Percentiles rank a stretch among this genome's conserved stretches.
phyloP scores from a whole-genome alignment of 495 filamentous ascomycete species.

The Podospora pseudopauciseta region DNA sequence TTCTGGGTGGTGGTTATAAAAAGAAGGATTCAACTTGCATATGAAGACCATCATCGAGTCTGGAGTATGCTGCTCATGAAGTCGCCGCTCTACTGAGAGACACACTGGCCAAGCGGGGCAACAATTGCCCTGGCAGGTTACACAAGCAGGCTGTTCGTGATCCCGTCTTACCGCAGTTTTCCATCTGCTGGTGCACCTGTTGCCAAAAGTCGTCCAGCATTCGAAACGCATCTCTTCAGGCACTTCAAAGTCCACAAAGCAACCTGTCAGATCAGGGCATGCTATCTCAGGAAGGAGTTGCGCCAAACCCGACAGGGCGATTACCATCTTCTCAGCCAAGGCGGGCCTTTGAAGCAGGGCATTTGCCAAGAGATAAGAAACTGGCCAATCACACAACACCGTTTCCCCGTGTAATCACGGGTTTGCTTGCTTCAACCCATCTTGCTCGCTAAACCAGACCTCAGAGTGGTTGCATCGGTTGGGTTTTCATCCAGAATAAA shows the following conservation, averaged over 20 bases:
- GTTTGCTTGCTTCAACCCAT: not conserved
- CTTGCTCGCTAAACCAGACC: not conserved
- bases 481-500: not conserved
- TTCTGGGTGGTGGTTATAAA: not conserved
- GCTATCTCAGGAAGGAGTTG: not conserved
- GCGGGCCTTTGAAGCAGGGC: not conserved
- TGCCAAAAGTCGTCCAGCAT: not conserved
- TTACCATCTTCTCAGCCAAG: not conserved
- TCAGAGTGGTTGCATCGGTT: not conserved
- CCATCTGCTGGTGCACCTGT: not conserved
- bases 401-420: not conserved
- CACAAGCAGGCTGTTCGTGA: not conserved
- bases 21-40: too few relatives aligned
- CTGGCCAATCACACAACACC: not conserved
- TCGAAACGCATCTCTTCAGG: not conserved
- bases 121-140: not conserved
- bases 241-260: not conserved
- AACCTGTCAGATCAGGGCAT: not conserved
- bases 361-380: constrained; percentile 5
- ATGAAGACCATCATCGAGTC: not conserved
- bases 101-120: not conserved
- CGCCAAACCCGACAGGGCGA: constrained; percentile 1
- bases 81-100: not conserved
- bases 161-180: not conserved
- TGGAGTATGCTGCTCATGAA: not conserved